Conservation (phyloP, 441 rosid species). For the Euphorbia celastroides region DNA sequence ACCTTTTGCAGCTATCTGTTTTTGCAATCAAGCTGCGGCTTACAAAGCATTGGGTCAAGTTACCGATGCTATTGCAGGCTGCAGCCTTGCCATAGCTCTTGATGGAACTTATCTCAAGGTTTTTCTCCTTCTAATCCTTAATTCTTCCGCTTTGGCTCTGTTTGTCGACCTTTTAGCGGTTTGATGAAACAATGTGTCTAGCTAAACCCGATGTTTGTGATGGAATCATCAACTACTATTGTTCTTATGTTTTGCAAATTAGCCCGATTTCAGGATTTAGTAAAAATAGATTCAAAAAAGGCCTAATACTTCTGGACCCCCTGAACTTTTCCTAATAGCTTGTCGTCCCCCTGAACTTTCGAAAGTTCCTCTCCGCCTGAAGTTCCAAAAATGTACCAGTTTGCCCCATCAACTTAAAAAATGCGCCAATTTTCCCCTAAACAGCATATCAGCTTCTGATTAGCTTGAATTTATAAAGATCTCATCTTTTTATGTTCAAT, state of each 20-base stretch:
- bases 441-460: too few species aligned
- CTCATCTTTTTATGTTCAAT: too few species aligned
- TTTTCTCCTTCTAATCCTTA: slow-evolving; percentile 16
- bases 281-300: background rate
- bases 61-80: slow-evolving; percentile 90
- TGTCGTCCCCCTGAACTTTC: too few species aligned
- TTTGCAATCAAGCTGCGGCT: slow-evolving; percentile 96
- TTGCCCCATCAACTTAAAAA: too few species aligned
- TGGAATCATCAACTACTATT: background rate
- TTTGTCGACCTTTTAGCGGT: background rate
- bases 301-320: too few species aligned
- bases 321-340: too few species aligned
- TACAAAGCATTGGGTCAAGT: slow-evolving; percentile 74
- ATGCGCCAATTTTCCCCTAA: too few species aligned
- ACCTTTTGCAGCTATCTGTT: slow-evolving; percentile 88
- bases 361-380: too few species aligned
- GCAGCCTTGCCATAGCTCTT: slow-evolving; percentile 94
- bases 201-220: slow-evolving; percentile 9
- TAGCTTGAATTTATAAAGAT: too few species aligned
- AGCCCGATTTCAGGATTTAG: background rate
- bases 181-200: background rate
- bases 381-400: too few species aligned
- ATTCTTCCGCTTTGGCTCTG: background rate
- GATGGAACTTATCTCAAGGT: slow-evolving; percentile 88
- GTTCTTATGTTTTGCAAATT: background rate